These are phyloP conservation scores for Aspergillus sp. DNA, from an alignment of 2,329 filamentous ascomycete species.

Conservation along the genomic window DNA sequence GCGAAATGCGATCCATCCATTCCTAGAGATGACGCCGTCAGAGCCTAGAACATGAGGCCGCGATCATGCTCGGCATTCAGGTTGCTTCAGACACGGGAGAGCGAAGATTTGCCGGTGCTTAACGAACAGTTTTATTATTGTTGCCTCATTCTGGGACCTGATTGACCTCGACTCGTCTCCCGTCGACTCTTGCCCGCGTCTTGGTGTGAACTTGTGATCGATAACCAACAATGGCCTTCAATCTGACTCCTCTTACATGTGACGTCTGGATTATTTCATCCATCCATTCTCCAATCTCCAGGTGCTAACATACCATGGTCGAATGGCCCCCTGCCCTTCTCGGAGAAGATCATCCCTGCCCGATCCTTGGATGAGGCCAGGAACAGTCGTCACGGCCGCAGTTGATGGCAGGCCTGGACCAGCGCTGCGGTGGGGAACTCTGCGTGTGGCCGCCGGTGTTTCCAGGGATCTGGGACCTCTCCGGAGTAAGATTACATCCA, in stretches of 20 bases:
- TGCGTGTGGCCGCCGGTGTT: slow-evolving; percentile 19
- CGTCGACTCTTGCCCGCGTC: no score
- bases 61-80: no score
- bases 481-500: no score
- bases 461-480: slow-evolving; percentile 17
- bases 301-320: background rate
- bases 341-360: background rate
- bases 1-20: slow-evolving; percentile 2
- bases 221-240: slow-evolving; percentile 3
- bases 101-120: no score
- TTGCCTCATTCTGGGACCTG: background rate
- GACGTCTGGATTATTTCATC: background rate
- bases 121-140: no score
- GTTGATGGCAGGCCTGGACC: slow-evolving; percentile 9
- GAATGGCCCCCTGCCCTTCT: background rate
- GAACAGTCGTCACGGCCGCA: slow-evolving; percentile 4
- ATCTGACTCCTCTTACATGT: slow-evolving; percentile 12
- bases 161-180: background rate
- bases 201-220: background rate
- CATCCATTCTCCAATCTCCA: background rate
- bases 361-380: background rate
- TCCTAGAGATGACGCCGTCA: background rate
- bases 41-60: background rate
- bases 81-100: no score
- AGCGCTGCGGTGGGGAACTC: slow-evolving; percentile 7